Base-by-base conservation (phyloP, 2,329 filamentous ascomycete genomes). In the Monosporascus sp. region DNA sequence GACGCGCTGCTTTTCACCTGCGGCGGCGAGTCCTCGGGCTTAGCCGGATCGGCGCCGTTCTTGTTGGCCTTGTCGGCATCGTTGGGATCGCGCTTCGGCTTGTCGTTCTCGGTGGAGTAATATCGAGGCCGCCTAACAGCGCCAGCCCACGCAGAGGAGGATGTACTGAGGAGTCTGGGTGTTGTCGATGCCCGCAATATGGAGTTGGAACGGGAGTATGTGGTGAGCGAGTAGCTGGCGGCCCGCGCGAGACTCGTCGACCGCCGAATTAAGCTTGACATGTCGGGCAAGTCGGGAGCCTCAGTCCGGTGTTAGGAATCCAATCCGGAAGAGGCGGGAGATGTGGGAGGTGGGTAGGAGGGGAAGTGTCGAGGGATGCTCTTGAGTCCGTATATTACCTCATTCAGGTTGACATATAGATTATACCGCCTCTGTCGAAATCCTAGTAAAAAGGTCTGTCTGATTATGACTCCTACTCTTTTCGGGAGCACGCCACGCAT, bases 181-280 rank as follows among this genome's bases (percentile, higher is more conserved):
- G 43, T 46, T 9, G 24, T 60, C 4, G 62, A 49, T 25, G 60
- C 58, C 41, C 63, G 62, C 50, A 64, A 50, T 27, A 31, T 4
- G 15, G 25, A 11, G 47, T 46, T 64, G 27, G 62, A 59, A 25
- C 65, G 65, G 18, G 63, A 35, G 9, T 61, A 53, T 31, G 57
- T 50, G 53, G 46, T 56, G 48, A 67, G 52, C 31, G 65, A 63
- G 39, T 59, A 52, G 44, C 52, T 57, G 46, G 66, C 58, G 47
- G 64, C 49, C 48, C 63, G 63, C 55, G 60, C 59, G 49, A 68
- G 54, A 51, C 62, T 58, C 50, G 62, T 56, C 51, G 66, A 65
- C 57, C 63, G 64, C 57, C 67, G 61, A 50, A 68, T 49, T 55
- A 68, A 58, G 61, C 60, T 64, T 55, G 67, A 68, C 67, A 69